Base-by-base conservation (phyloP, 1,139 yeast genomes). In the Candida pseudoviswanathii region DNA sequence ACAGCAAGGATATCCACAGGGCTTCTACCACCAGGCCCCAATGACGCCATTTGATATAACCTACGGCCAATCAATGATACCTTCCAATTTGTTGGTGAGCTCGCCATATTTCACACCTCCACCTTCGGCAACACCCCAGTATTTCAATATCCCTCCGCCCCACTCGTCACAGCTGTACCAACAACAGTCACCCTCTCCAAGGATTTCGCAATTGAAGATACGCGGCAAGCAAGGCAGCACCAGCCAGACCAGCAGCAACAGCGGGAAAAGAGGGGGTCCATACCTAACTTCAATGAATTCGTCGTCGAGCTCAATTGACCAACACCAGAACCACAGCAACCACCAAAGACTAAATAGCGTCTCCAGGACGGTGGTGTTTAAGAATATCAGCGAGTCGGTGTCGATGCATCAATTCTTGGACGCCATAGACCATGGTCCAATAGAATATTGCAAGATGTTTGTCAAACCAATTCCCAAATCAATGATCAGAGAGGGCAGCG, bases 21-120 rank as follows among this genome's bases (percentile, higher is more conserved):
- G 21, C 16, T 30, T 24, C 41, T 36, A 27, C 10, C 43, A 30
- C n/a, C 32, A 44, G 25, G 33, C 47, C 22, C 62, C 58, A 42
- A 45, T 55, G 44, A 73, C 84, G 2, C 85, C 86, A 0, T 71
- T 80, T 55, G 86, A 82, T 56, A 62, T 77, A 50, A 65, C 75
- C 4, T 81, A 80, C 58, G 81, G 85, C 7, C 78, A 85, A n/a
- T 81, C 87, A 16, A 75, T 86, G 75, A 68, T 87, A 37, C 94
- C 94, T 1, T 77, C 89, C 26, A 89, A 85, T 59, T 67, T 87
- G 48, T 68, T 87, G 46, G 70, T 85, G 55, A 82, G 83, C 22
- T 84, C 92, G 0, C 94, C 94, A 0, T 86, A 81, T 60, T 76
- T 81, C 44, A 81, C 79, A 40, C 62, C 64, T 25, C 70, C 58